Evolutionary conservation across 139 green algal genomes (phyloP).

Genomic region (Coccomyxa sp.): DNA sequence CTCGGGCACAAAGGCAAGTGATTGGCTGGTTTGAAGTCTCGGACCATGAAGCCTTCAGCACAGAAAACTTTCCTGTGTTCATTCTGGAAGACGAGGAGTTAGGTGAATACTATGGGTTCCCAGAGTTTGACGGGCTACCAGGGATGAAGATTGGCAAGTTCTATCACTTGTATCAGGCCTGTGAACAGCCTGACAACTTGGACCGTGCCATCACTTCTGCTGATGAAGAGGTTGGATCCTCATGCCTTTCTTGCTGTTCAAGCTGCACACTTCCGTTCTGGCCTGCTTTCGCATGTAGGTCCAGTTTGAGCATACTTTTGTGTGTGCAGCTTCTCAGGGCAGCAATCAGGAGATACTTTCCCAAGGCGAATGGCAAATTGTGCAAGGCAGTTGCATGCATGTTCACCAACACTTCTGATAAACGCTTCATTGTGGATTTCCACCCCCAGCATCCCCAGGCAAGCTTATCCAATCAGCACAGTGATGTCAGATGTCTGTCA

Average conservation of each 20-base stretch:
- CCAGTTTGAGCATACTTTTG: no score
- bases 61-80: slow-evolving; percentile 21
- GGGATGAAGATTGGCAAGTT: slow-evolving; percentile 32
- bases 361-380: slow-evolving; percentile 32
- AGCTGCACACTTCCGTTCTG: no score
- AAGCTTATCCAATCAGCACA: background rate
- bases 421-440: slow-evolving; percentile 73
- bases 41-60: slow-evolving; percentile 7
- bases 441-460: slow-evolving; percentile 66
- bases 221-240: slow-evolving; percentile 40
- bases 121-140: background rate
- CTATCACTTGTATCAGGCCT: slow-evolving; percentile 28
- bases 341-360: slow-evolving; percentile 43
- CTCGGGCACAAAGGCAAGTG: slow-evolving; percentile 10
- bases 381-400: slow-evolving; percentile 49
- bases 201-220: slow-evolving; percentile 18
- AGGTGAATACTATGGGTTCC: background rate
- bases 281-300: no score
- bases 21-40: slow-evolving; percentile 24
- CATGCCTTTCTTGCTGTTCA: background rate
- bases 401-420: slow-evolving; percentile 78
- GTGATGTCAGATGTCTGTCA: no score
- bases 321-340: slow-evolving; percentile 22
- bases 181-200: slow-evolving; percentile 31
- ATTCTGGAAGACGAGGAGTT: slow-evolving; percentile 8